Base-by-base conservation (phyloP, 805 yeast genomes). In the Cyberlindnera suaveolens region DNA sequence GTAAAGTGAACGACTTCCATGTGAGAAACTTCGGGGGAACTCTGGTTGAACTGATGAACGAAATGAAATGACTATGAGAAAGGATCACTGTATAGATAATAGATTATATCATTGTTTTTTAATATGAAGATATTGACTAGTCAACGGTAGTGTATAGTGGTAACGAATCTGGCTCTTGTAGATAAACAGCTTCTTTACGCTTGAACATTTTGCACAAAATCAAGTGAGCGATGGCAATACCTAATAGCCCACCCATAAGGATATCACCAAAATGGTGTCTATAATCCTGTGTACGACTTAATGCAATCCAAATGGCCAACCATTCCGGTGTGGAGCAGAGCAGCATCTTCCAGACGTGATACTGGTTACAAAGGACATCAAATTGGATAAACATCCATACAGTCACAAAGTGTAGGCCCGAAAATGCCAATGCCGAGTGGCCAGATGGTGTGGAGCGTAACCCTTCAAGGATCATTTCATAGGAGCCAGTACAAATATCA, bases 231-330 rank as follows among this genome's bases (percentile, higher is more conserved):
- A 51, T 37, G 2, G 34, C 26, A 16, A 52, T 31, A 0, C 99
- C 99, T 7, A 93, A 56, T 2, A 68, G 13, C 15, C 82, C 68
- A 9, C 99, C 99, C n/a, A 81, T 57, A 1, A 82, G 49, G 3
- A 91, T 80, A 62, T 91, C 99, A 16, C 84, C 70, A 58, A 85
- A 87, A 63, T 90, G 97, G 58, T 91, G 99, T 58, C 96, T 74
- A 64, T 89, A 89, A 63, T 91, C 98, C 52, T 84, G 83, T 2
- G 95, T 85, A 50, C 99, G 75, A 31, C 91, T 78, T 42, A 85
- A 61, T 0, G 96, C 97, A 48, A 93, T 79, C 51, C 80, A 72
- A 1, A 74, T 56, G 0, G 97, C 96, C 1, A 83, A 70, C n/a
- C 87, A 55, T 2, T 75, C 58, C 2, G 93, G 91, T 11, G 72